Evolutionary conservation across 225 moss, liverwort and hornwort species (phyloP).

Genomic region (Marchantia paleacea): DNA sequence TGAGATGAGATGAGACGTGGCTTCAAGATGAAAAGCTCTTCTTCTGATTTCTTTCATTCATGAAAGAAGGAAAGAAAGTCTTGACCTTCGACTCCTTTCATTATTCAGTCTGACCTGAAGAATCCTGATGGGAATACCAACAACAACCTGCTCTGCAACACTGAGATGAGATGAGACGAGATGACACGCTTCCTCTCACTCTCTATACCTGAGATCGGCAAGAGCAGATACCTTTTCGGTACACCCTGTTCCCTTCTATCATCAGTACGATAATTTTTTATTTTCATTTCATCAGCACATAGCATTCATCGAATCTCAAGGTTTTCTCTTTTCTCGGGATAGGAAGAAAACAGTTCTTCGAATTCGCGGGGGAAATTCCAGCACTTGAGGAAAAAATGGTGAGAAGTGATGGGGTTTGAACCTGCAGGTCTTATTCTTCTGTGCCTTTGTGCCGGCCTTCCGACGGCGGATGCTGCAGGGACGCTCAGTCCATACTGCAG

Average conservation of each 20-base stretch:
- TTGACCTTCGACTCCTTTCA: not conserved
- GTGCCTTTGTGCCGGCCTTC: slow-evolving; percentile 8
- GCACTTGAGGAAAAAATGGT: not conserved
- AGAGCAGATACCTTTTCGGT: slow-evolving; percentile 3
- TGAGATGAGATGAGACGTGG: too few relatives aligned
- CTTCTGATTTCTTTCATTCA: not conserved
- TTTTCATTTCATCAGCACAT: not conserved
- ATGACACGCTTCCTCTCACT: slow-evolving; percentile 17
- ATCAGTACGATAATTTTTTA: not conserved
- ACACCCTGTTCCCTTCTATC: not conserved
- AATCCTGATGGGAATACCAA: not conserved
- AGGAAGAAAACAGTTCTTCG: not conserved
- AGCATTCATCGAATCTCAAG: not conserved
- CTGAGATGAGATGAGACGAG: slow-evolving; percentile 23
- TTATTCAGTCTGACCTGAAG: not conserved
- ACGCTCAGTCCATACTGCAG: slow-evolving; percentile 1
- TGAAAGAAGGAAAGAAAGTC: not conserved
- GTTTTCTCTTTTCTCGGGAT: not conserved
- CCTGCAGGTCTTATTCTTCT: slow-evolving; percentile 11
- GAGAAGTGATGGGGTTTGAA: not conserved
- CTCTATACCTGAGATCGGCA: not conserved
- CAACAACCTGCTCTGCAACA: slow-evolving; percentile 10
- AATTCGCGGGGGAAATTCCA: not conserved
- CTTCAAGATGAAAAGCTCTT: too few relatives aligned
- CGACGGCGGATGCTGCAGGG: not conserved